Evolutionary conservation across 225 moss, liverwort and hornwort species (phyloP).

Genomic region (Pleurozium schreberi): DNA sequence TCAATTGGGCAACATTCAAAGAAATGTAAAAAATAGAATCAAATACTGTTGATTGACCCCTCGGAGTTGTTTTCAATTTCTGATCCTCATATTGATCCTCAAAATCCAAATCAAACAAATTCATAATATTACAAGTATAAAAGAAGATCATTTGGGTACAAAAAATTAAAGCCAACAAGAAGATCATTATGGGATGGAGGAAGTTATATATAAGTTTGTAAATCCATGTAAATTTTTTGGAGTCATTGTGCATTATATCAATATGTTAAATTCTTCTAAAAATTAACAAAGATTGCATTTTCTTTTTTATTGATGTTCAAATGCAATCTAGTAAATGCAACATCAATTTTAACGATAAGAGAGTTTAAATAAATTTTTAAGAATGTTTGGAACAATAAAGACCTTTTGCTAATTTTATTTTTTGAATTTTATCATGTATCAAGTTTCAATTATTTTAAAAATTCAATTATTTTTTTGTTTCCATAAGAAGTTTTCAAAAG

Average conservation of each 20-base stretch:
- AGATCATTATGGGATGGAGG: too few species aligned
- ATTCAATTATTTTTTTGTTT: too few species aligned
- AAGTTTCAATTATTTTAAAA: neutral
- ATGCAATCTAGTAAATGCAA: too few species aligned
- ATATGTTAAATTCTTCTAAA: neutral
- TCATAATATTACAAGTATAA: too few species aligned
- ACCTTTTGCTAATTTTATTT: neutral
- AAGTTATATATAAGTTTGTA: neutral
- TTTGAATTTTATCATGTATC: neutral
- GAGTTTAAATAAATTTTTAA: neutral
- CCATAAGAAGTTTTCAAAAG: neutral
- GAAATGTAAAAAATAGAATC: too few species aligned
- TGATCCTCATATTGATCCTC: too few species aligned
- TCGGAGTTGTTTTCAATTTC: too few species aligned
- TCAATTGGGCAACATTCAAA: too few species aligned
- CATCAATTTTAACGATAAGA: neutral
- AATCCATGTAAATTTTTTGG: neutral
- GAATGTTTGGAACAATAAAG: neutral
- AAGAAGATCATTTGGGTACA: too few species aligned
- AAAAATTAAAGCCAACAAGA: too few species aligned
- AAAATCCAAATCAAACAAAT: too few species aligned
- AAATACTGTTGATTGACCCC: too few species aligned
- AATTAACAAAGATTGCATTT: neutral
- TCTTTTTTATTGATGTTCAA: neutral
- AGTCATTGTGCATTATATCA: neutral